phyloP scores from a whole-genome alignment of 805 yeast species.

The Ogataea saltuana region DNA sequence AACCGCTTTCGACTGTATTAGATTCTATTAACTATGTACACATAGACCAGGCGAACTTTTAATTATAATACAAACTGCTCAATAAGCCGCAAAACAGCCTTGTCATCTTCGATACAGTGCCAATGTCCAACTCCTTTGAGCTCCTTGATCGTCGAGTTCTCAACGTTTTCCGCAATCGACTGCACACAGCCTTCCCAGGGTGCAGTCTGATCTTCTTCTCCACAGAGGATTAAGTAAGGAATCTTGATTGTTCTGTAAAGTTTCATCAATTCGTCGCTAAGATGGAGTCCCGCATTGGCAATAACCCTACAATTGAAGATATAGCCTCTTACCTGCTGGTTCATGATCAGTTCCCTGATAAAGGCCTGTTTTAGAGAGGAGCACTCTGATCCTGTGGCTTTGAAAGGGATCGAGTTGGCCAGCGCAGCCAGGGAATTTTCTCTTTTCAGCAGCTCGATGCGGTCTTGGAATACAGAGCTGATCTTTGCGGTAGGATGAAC shows the following conservation, averaged over 20 bases:
- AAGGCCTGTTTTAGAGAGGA: constrained; percentile 12
- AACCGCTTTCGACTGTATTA: background rate
- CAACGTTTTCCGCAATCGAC: constrained; percentile 10
- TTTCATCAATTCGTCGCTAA: constrained; percentile 5
- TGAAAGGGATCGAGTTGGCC: constrained; percentile 16
- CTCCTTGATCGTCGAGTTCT: background rate
- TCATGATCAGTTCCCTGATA: constrained; percentile 13
- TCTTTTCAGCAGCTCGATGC: constrained; percentile 5
- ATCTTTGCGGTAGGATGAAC: constrained; percentile 17
- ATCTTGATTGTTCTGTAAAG: constrained; percentile 10
- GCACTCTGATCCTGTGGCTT: constrained; percentile 16
- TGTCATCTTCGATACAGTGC: constrained; percentile 20
- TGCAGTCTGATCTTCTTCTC: constrained; percentile 15
- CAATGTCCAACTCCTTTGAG: constrained; percentile 20
- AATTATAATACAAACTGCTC: constrained; percentile 9
- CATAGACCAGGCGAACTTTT: background rate
- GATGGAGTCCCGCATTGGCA: constrained; percentile 8
- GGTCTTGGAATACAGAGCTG: constrained; percentile 10
- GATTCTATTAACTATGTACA: background rate
- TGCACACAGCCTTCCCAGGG: constrained; percentile 16
- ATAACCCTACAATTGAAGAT: constrained; percentile 17
- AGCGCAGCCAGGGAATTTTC: constrained; percentile 4
- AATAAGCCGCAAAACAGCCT: constrained; percentile 7
- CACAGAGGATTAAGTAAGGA: constrained; percentile 14
- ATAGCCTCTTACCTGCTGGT: constrained; percentile 15